A percentile compares a stretch with the other conserved stretches of the same genome.
Evolutionary conservation across 148 eudicot genomes (phyloP).

Genomic region (Chenopodium formosanum): DNA sequence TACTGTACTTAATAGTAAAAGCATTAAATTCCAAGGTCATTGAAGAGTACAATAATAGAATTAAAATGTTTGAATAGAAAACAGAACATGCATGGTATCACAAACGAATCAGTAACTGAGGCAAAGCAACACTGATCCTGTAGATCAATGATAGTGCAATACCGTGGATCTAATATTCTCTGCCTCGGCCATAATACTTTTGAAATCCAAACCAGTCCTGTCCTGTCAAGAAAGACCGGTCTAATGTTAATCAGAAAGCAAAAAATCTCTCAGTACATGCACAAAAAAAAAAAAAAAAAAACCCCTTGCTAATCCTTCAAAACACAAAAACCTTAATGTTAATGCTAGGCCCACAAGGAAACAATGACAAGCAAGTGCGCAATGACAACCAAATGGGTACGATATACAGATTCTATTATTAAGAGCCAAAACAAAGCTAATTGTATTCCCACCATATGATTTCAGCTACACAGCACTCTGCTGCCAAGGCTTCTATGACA

Average conservation of each 20-base stretch:
- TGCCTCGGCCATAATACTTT: constrained; percentile 90
- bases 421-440: not conserved
- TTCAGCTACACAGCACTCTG: not conserved
- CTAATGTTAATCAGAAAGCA: not conserved
- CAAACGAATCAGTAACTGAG: not conserved
- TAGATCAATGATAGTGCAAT: constrained; percentile 20
- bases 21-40: not conserved
- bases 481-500: constrained; percentile 4
- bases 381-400: not conserved
- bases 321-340: not conserved
- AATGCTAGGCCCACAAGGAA: not conserved
- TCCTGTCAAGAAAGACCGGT: constrained; percentile 53
- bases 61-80: not conserved
- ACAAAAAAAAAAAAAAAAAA: not conserved
- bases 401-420: not conserved
- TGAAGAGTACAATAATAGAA: not conserved
- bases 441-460: not conserved
- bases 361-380: not conserved
- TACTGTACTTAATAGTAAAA: not conserved
- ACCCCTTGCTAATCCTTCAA: not conserved
- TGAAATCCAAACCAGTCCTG: constrained; percentile 88
- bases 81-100: not conserved
- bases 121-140: constrained; percentile 1
- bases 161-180: constrained; percentile 95
- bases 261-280: not conserved